A percentile compares a stretch with the other conserved stretches of the same genome.
These are phyloP conservation scores for Chaetoceros muelleri DNA, from an alignment of 108 stramenopile species.

Conservation along the genomic window DNA sequence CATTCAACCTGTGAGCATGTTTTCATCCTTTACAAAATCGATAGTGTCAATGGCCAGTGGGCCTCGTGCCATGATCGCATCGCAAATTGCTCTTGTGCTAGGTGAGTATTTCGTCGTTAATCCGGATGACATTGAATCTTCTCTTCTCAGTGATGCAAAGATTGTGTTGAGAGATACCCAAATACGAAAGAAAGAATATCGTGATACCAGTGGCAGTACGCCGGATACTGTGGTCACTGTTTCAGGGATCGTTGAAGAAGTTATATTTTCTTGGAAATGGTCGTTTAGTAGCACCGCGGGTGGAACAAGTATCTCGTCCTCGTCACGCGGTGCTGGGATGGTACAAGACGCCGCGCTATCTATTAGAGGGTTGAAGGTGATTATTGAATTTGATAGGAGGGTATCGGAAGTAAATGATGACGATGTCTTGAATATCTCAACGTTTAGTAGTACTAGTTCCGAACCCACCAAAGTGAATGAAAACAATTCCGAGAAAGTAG, in stretches of 20 bases:
- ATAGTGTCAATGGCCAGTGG: too few species aligned
- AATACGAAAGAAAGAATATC: background rate
- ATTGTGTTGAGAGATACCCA: constrained; percentile 1
- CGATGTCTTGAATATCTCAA: too few species aligned
- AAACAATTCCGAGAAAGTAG: background rate
- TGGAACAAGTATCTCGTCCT: background rate
- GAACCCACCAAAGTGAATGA: background rate
- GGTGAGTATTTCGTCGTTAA: constrained; percentile 12
- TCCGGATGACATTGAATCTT: constrained; percentile 11
- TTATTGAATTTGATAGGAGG: background rate
- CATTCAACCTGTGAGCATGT: too few species aligned
- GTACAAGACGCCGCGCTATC: background rate
- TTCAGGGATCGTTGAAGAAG: constrained; percentile 2
- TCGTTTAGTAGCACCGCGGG: background rate
- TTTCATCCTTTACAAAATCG: too few species aligned
- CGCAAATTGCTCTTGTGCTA: constrained; percentile 5
- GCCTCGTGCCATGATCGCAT: constrained; percentile 5
- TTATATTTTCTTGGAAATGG: constrained; percentile 16
- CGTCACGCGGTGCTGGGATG: background rate
- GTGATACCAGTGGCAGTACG: background rate
- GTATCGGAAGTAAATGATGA: too few species aligned
- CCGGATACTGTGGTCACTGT: background rate
- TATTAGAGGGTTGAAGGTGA: background rate
- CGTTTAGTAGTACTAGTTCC: background rate
- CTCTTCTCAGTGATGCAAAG: constrained; percentile 6